These are phyloP conservation scores for Kodamaea sp. DNA, from an alignment of 1,139 yeast species.

Conservation along the genomic window DNA sequence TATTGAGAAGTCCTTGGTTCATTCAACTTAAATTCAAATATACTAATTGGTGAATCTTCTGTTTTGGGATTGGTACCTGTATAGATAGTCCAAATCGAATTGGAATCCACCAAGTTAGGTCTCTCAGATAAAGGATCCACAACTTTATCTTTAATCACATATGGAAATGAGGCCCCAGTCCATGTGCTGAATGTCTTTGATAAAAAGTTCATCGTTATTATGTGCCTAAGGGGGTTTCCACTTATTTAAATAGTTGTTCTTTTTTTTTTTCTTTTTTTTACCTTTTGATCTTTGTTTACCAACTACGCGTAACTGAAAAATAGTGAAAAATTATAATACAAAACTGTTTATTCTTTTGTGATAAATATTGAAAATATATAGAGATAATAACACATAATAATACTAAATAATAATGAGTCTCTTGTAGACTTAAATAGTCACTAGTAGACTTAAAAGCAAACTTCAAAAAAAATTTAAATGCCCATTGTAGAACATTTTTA, in stretches of 20 bases:
- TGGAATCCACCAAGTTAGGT: slow-evolving; percentile 23
- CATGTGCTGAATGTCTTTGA: slow-evolving; percentile 53
- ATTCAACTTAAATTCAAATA: slow-evolving; percentile 59
- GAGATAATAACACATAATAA: slow-evolving; percentile 1
- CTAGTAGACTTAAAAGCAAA: neutral
- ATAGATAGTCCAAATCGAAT: slow-evolving; percentile 47
- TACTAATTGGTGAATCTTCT: slow-evolving; percentile 41
- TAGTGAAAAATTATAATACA: slow-evolving; percentile 4
- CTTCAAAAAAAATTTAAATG: neutral
- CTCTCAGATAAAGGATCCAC: slow-evolving; percentile 23
- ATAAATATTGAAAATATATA: neutral
- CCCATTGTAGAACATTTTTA: slow-evolving; percentile 1
- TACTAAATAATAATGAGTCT: too few species aligned
- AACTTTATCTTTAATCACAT: slow-evolving; percentile 47
- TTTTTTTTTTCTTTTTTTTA: too few species aligned
- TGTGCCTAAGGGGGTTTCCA: neutral
- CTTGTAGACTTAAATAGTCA: neutral
- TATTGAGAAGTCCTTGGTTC: slow-evolving; percentile 34
- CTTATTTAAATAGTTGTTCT: neutral
- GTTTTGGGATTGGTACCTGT: slow-evolving; percentile 45
- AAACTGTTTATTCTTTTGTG: neutral
- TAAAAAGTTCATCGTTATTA: slow-evolving; percentile 51
- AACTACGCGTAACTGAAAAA: neutral
- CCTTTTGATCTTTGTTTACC: neutral
- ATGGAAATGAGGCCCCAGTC: slow-evolving; percentile 56